Evolutionary conservation across 2,329 filamentous ascomycete genomes (phyloP).

Genomic region (Penicillium sp.): DNA sequence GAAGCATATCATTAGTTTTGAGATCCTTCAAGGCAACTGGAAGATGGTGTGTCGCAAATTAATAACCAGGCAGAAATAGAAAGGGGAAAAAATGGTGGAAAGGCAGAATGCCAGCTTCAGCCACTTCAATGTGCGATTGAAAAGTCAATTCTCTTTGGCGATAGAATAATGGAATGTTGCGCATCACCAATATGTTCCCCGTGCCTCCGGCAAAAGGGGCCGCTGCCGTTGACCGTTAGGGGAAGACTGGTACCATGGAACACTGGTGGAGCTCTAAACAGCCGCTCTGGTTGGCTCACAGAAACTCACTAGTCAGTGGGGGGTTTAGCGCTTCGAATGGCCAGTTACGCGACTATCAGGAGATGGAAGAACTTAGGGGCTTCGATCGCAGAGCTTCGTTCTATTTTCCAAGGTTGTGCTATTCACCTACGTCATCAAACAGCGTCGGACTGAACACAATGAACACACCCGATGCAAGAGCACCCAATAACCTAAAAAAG

Average conservation of each 20-base stretch:
- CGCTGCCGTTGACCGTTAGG: conserved; percentile 24
- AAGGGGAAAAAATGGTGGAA: background rate
- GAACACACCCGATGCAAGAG: background rate
- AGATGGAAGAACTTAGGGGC: background rate
- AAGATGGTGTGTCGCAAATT: background rate
- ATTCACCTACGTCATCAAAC: background rate
- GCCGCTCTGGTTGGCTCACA: conserved; percentile 10
- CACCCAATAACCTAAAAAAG: background rate
- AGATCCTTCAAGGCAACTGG: background rate
- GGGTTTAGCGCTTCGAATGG: background rate
- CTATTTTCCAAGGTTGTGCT: background rate
- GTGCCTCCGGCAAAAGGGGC: conserved; percentile 15
- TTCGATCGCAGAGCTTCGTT: too few relatives aligned
- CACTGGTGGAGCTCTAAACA: background rate
- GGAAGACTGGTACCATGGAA: conserved; percentile 3
- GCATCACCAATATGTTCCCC: conserved; percentile 17
- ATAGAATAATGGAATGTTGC: conserved; percentile 13
- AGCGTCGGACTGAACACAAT: background rate
- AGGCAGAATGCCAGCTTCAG: background rate
- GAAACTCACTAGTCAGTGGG: background rate
- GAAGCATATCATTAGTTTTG: conserved; percentile 9
- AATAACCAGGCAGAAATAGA: conserved; percentile 4
- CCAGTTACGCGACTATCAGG: too few relatives aligned
- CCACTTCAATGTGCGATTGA: background rate
- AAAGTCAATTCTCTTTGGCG: too few relatives aligned